These are phyloP conservation scores for Turritis glabra DNA, from an alignment of 345 rosid species.

Conservation along the genomic window DNA sequence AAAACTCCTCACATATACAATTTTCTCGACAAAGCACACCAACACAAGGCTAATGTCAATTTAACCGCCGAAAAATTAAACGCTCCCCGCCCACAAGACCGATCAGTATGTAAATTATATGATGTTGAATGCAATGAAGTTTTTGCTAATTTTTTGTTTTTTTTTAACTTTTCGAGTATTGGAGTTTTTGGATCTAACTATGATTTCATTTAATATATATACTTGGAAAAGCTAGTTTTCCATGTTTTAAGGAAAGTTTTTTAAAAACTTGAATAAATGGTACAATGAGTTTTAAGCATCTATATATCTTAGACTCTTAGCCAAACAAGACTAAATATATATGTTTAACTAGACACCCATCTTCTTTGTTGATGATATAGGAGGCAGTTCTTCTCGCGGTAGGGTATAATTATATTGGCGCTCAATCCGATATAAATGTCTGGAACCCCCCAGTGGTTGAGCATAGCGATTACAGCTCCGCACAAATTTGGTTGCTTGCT, in stretches of 20 bases:
- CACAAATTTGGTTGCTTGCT: slow-evolving; percentile 48
- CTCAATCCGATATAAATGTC: slow-evolving; percentile 45
- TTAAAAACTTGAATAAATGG: not conserved
- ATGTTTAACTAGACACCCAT: not conserved
- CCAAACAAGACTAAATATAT: not conserved
- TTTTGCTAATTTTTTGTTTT: not conserved
- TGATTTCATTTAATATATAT: not conserved
- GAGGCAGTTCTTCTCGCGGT: slow-evolving; percentile 30
- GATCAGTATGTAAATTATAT: slow-evolving; percentile 41
- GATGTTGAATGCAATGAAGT: not conserved
- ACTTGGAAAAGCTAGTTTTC: too few relatives aligned
- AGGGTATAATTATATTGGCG: slow-evolving; percentile 47
- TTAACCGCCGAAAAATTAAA: not conserved
- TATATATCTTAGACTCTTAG: not conserved
- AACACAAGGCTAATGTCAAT: not conserved
- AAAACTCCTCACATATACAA: slow-evolving; percentile 22
- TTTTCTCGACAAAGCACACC: not conserved
- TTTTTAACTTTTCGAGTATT: not conserved
- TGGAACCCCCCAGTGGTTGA: slow-evolving; percentile 49
- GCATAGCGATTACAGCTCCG: slow-evolving; percentile 38
- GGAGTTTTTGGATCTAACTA: not conserved
- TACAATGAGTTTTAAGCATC: not conserved
- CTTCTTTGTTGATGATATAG: slow-evolving; percentile 32
- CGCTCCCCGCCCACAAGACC: not conserved
- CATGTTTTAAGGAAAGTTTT: not conserved